Percentiles rank a stretch among this genome's conserved stretches.
These are phyloP conservation scores for Antarctomyces pellizariae DNA, from an alignment of 495 filamentous ascomycete genomes.

Conservation along the genomic window DNA sequence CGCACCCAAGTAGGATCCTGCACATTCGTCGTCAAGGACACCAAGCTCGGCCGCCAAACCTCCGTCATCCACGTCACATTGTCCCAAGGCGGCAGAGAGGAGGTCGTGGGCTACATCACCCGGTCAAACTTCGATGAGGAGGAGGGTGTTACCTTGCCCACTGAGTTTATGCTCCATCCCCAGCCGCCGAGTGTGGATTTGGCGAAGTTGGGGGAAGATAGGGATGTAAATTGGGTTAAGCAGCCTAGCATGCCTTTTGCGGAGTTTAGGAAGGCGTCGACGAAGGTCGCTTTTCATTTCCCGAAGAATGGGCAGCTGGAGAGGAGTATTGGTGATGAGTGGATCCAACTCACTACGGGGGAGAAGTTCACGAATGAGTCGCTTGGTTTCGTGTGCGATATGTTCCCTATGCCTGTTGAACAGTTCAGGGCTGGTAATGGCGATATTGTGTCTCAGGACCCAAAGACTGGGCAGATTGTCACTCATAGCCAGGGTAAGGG, in stretches of 20 bases:
- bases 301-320: constrained; percentile 22
- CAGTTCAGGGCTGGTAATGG: constrained; percentile 9
- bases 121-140: constrained; percentile 35
- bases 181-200: constrained; percentile 22
- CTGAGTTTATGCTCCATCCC: constrained; percentile 19
- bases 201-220: constrained; percentile 14
- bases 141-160: constrained; percentile 29
- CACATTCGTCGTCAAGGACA: constrained; percentile 37
- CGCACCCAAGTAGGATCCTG: constrained; percentile 41
- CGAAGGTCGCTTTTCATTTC: constrained; percentile 29
- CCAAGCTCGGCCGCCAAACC: constrained; percentile 47
- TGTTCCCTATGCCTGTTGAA: constrained; percentile 36
- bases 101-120: constrained; percentile 47
- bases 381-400: constrained; percentile 36
- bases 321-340: constrained; percentile 33
- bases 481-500: too few relatives aligned
- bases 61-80: constrained; percentile 50
- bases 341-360: constrained; percentile 29
- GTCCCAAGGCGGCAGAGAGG: constrained; percentile 23
- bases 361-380: constrained; percentile 29
- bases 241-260: constrained; percentile 17
- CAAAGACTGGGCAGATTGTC: constrained; percentile 6
- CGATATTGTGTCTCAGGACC: too few relatives aligned
- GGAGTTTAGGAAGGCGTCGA: constrained; percentile 27
- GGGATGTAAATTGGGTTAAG: constrained; percentile 22